phyloP scores from a whole-genome alignment of 2,329 filamentous ascomycete species.

The Fusarium sterilihyphosum region DNA sequence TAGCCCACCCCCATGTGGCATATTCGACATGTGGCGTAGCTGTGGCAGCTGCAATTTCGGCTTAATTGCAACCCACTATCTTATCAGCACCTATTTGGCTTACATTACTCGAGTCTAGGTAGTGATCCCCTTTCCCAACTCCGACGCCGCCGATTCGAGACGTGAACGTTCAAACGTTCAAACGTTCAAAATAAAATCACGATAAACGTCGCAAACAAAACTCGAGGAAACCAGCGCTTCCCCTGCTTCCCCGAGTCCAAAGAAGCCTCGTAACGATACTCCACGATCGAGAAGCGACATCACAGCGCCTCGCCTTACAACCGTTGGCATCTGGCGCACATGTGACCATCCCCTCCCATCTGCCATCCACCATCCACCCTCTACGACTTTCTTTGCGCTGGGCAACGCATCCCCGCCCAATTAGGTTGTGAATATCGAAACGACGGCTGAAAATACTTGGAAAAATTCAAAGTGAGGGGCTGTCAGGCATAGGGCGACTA shows the following conservation, averaged over 20 bases:
- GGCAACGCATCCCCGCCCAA: conserved; percentile 38
- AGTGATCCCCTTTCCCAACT: conserved; percentile 41
- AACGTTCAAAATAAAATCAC: conserved; percentile 29
- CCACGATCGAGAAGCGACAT: conserved; percentile 28
- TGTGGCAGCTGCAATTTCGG: conserved; percentile 37
- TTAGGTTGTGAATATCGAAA: conserved; percentile 34
- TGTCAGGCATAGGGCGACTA: conserved; percentile 33
- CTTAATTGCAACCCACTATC: conserved; percentile 40
- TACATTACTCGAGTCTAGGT: conserved; percentile 37
- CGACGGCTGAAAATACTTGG: conserved; percentile 19
- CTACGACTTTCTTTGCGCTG: conserved; percentile 32
- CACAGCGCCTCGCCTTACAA: conserved; percentile 34
- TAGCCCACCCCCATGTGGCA: conserved; percentile 25
- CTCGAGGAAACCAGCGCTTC: not conserved
- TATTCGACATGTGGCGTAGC: conserved; percentile 13
- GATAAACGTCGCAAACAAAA: conserved; percentile 22
- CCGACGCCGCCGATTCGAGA: conserved; percentile 41
- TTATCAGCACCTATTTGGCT: conserved; percentile 40
- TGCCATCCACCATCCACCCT: conserved; percentile 37
- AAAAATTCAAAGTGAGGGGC: conserved; percentile 40
- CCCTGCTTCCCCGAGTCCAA: not conserved
- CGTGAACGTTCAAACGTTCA: conserved; percentile 28
- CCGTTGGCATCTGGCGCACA: conserved; percentile 37
- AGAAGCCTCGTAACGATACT: conserved; percentile 10
- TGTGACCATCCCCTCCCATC: conserved; percentile 41